A percentile compares a stretch with the other conserved stretches of the same genome.
Evolutionary conservation across 2,329 filamentous ascomycete species (phyloP).

Genomic region (Ambrosiella beaveri): DNA sequence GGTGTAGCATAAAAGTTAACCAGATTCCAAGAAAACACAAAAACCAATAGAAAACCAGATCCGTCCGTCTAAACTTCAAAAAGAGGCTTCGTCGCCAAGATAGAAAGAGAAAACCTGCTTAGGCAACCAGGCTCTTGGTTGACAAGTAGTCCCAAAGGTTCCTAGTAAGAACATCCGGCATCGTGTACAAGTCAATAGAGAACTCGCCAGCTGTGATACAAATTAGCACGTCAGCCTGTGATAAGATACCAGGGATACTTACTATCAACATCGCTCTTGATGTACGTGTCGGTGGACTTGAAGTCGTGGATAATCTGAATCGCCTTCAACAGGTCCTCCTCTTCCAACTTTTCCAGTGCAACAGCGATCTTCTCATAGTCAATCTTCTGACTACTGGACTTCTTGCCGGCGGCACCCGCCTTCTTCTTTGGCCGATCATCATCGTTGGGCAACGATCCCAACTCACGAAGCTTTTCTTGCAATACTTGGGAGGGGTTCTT

Average conservation of each 20-base stretch:
- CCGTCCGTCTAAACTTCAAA: neutral
- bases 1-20: too few species aligned
- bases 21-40: too few species aligned
- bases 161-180: slow-evolving; percentile 75
- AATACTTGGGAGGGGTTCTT: slow-evolving; percentile 86
- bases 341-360: slow-evolving; percentile 68
- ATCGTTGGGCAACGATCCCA: slow-evolving; percentile 67
- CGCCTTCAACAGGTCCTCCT: slow-evolving; percentile 85
- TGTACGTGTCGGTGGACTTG: slow-evolving; percentile 85
- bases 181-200: slow-evolving; percentile 94
- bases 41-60: neutral
- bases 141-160: slow-evolving; percentile 81
- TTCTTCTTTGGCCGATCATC: slow-evolving; percentile 41
- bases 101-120: neutral
- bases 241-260: slow-evolving; percentile 23
- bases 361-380: slow-evolving; percentile 98
- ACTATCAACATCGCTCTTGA: slow-evolving; percentile 94
- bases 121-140: slow-evolving; percentile 6
- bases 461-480: slow-evolving; percentile 61
- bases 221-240: slow-evolving; percentile 9
- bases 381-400: slow-evolving; percentile 57
- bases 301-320: slow-evolving; percentile 98
- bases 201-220: slow-evolving; percentile 64
- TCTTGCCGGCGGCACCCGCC: slow-evolving; percentile 48
- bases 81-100: neutral